Evolutionary conservation across 2,329 filamentous ascomycete species (phyloP).

Genomic region (Colletotrichum tanaceti): DNA sequence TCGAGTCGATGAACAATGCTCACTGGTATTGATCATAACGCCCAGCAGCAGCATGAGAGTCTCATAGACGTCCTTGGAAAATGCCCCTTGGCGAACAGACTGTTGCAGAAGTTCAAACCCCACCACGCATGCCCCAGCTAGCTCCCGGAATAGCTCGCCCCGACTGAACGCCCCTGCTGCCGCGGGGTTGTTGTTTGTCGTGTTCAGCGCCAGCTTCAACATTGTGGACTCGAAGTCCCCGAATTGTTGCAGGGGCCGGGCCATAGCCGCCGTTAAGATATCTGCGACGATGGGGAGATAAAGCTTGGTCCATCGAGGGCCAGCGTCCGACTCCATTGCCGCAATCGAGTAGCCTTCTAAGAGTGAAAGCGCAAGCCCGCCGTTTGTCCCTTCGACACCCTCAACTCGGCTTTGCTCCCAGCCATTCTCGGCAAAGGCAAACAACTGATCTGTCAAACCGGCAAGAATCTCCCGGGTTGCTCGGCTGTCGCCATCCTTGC

Average conservation of each 20-base stretch:
- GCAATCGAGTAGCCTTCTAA: slow-evolving; percentile 66
- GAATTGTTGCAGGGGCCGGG: slow-evolving; percentile 50
- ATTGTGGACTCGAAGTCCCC: slow-evolving; percentile 60
- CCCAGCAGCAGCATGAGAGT: slow-evolving; percentile 82
- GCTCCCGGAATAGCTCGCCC: slow-evolving; percentile 62
- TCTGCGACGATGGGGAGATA: slow-evolving; percentile 65
- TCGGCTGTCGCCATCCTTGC: slow-evolving; percentile 28
- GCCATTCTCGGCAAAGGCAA: slow-evolving; percentile 39
- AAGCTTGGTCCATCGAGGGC: slow-evolving; percentile 57
- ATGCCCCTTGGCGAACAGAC: slow-evolving; percentile 61
- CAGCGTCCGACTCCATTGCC: slow-evolving; percentile 55
- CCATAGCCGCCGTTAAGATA: slow-evolving; percentile 56
- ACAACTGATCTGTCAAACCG: slow-evolving; percentile 40
- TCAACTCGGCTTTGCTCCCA: slow-evolving; percentile 29
- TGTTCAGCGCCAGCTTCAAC: slow-evolving; percentile 81
- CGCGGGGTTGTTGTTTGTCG: slow-evolving; percentile 81
- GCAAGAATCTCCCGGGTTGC: slow-evolving; percentile 27
- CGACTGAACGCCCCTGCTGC: slow-evolving; percentile 77
- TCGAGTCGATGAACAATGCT: slow-evolving; percentile 76
- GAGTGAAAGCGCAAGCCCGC: slow-evolving; percentile 54
- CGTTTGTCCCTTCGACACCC: slow-evolving; percentile 29
- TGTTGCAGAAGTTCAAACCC: slow-evolving; percentile 62
- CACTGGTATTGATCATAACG: slow-evolving; percentile 87
- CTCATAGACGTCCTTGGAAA: slow-evolving; percentile 68
- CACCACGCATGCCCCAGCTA: slow-evolving; percentile 63